These are phyloP conservation scores for Priceomyces medius DNA, from an alignment of 805 yeast species.

Conservation along the genomic window DNA sequence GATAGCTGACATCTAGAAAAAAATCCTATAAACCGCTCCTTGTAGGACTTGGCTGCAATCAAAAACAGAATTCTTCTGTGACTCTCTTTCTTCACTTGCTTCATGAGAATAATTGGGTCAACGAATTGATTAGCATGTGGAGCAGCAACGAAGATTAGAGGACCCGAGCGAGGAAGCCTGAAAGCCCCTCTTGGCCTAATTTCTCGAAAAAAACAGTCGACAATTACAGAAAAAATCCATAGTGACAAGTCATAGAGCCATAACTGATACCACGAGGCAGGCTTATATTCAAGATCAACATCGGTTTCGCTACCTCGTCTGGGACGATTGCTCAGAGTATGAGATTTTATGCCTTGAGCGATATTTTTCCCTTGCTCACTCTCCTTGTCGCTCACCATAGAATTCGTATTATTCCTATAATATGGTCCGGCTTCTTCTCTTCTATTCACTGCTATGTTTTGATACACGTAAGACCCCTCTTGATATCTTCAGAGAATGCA, in stretches of 20 bases:
- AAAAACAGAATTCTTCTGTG: conserved; percentile 74
- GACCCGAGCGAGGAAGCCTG: conserved; percentile 66
- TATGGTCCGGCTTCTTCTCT: too few species aligned
- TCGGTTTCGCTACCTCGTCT: too few species aligned
- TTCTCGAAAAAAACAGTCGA: conserved; percentile 79
- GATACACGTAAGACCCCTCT: too few species aligned
- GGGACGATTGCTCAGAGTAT: too few species aligned
- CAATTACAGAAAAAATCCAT: conserved; percentile 37
- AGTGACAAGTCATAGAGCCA: conserved; percentile 34
- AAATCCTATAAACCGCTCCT: conserved; percentile 65
- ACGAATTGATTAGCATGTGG: conserved; percentile 98
- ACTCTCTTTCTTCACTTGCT: conserved; percentile 67
- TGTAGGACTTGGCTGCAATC: conserved; percentile 79
- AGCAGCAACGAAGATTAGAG: conserved; percentile 90
- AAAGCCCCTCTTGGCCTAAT: conserved; percentile 87
- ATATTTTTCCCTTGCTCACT: too few species aligned
- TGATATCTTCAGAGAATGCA: too few species aligned
- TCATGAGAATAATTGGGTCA: conserved; percentile 76
- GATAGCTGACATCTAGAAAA: conserved; percentile 74
- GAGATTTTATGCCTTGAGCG: too few species aligned
- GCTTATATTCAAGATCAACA: background rate
- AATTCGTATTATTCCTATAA: too few species aligned
- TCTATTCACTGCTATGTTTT: too few species aligned
- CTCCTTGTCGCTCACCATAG: background rate
- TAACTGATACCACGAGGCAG: conserved; percentile 25